Evolutionary conservation across 2,329 filamentous ascomycete species (phyloP).

Genomic region (Stagonosporopsis chrysanthemi): DNA sequence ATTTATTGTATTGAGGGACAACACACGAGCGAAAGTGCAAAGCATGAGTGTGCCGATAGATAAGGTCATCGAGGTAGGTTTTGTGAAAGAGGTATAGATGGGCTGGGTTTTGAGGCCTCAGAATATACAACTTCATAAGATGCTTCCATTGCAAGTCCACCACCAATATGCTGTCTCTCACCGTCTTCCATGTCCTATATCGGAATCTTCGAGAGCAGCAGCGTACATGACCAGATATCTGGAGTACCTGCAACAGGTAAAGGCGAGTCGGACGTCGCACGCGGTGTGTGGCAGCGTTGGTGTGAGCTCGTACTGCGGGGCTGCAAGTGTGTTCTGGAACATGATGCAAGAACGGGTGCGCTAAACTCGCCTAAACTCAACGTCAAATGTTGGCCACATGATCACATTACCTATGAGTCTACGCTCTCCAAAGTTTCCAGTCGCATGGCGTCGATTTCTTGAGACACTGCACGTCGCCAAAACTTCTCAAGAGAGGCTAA

Average conservation of each 20-base stretch:
- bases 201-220: neutral
- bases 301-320: neutral
- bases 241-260: too few relatives aligned
- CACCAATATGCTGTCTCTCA: too few relatives aligned
- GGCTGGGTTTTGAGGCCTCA: neutral
- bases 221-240: too few relatives aligned
- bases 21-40: constrained; percentile 71
- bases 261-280: neutral
- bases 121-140: neutral
- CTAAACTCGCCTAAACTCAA: neutral
- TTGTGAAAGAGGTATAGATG: constrained; percentile 69
- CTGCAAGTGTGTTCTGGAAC: neutral
- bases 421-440: too few relatives aligned
- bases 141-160: neutral
- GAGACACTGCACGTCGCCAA: neutral
- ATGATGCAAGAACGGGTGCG: neutral
- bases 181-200: too few relatives aligned
- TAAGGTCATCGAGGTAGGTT: constrained; percentile 71
- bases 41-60: constrained; percentile 67
- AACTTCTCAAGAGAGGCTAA: constrained; percentile 3
- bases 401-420: too few relatives aligned
- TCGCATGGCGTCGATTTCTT: too few relatives aligned
- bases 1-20: constrained; percentile 72
- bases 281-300: too few relatives aligned
- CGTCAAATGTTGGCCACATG: neutral